Evolutionary conservation across 768 basidiomycete genomes (phyloP).

Genomic region (Kwoniella dendrophila): DNA sequence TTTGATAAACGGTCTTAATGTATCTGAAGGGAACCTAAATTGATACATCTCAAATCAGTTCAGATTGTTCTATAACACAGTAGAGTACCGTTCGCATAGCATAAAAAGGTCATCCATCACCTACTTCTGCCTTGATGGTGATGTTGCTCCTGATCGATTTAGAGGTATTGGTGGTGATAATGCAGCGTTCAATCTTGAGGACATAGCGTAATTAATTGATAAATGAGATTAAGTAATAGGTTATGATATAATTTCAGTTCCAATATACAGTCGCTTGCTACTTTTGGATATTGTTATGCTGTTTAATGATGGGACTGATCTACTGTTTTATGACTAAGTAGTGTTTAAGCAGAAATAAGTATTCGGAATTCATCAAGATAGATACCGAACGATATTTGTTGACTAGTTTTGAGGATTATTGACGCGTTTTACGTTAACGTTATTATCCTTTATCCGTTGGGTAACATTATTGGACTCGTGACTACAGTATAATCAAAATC

Average conservation of each 20-base stretch:
- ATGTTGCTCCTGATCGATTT: conserved; percentile 20
- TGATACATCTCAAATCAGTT: conserved; percentile 40
- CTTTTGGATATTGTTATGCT: too few relatives aligned
- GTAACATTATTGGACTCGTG: background rate
- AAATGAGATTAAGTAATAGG: background rate
- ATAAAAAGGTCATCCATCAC: background rate
- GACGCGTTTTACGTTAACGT: background rate
- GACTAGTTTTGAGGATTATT: too few relatives aligned
- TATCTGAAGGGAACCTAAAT: conserved; percentile 59
- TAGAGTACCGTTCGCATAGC: too few relatives aligned
- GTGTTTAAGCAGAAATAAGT: background rate
- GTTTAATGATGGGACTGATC: too few relatives aligned
- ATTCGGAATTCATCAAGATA: background rate
- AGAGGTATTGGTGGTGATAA: conserved; percentile 18
- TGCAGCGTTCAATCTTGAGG: conserved; percentile 22
- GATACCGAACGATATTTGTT: background rate
- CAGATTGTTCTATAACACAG: background rate
- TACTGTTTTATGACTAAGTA: background rate
- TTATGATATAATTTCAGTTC: background rate
- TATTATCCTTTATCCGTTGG: background rate
- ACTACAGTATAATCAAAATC: background rate
- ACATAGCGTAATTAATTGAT: conserved; percentile 11
- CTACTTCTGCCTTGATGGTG: conserved; percentile 24
- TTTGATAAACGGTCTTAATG: conserved; percentile 39
- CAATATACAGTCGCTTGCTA: background rate